These are phyloP conservation scores for Penicillium sp. DNA, from an alignment of 2,329 filamentous ascomycete genomes.

Conservation along the genomic window DNA sequence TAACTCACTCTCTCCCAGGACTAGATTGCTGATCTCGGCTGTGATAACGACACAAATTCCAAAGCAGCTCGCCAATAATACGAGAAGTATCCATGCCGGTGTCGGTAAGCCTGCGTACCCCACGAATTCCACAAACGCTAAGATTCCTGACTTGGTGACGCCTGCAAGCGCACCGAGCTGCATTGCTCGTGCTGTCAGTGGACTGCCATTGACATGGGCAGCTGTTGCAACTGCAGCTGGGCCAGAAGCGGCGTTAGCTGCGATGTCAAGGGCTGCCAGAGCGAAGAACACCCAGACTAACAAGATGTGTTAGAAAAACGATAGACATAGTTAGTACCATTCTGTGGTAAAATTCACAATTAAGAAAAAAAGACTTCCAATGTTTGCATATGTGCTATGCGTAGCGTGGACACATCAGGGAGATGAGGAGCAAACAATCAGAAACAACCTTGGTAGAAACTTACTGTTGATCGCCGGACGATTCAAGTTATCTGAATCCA, in stretches of 20 bases:
- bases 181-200: conserved; percentile 14
- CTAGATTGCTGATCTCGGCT: conserved; percentile 16
- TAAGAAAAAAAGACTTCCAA: too few relatives aligned
- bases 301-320: background rate
- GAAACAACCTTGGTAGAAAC: background rate
- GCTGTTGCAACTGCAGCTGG: conserved; percentile 20
- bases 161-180: conserved; percentile 16
- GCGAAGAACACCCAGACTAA: conserved; percentile 20
- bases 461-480: conserved; percentile 15
- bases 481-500: conserved; percentile 1
- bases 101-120: conserved; percentile 14
- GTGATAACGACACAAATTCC: conserved; percentile 17
- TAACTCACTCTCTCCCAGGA: conserved; percentile 16
- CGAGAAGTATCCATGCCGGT: conserved; percentile 15
- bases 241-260: conserved; percentile 17
- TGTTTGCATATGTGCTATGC: too few relatives aligned
- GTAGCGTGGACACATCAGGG: background rate
- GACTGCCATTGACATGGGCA: conserved; percentile 14
- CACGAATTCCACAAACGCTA: conserved; percentile 16
- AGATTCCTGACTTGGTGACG: conserved; percentile 16
- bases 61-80: conserved; percentile 15
- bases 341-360: too few relatives aligned
- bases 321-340: background rate
- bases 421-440: background rate
- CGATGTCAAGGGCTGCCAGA: conserved; percentile 17